Base-by-base conservation (phyloP, 108 stramenopile genomes). In the Nitzschia sp. region DNA sequence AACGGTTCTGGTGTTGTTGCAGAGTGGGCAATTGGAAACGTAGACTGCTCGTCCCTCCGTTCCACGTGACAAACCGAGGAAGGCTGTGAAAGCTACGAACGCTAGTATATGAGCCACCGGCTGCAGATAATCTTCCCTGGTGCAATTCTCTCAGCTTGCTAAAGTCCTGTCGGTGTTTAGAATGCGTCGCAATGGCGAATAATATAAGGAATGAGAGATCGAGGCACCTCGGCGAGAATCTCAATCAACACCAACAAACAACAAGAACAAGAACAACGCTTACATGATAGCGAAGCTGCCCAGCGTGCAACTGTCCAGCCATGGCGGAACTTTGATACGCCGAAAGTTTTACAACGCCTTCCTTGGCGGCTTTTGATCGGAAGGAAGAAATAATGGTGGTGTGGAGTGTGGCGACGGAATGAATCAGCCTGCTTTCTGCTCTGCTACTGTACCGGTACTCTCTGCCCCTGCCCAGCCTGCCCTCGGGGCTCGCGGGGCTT, bases 121-220 rank as follows among this genome's bases (percentile, higher is more conserved):
- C 26, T 17, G 68, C 56, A 21, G 44, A 50, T 29, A 71, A 17
- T 27, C 68, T 66, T 22, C 36, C 50, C 29, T 54, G 55, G 62
- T 78, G 74, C 27, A 85, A 68, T 74, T 87, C 86, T 53, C 85
- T 68, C 38, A 87, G 53, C 23, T 86, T 83, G 67, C 82, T 63
- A 59, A 75, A 91, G 68, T 91, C 89, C 89, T 91, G 63, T 48
- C n/a, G n/a, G n/a, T n/a, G n/a, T n/a, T n/a, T n/a, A 30, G 26
- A 58, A 41, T 41, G 38, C 6, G 38, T 41, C 13, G 38, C 13
- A 13, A 13, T 41, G 38, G 38, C 13, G 38, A n/a, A n/a, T n/a
- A n/a, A n/a, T n/a, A n/a, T n/a, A n/a, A n/a, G n/a, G n/a, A n/a
- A n/a, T n/a, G n/a, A n/a, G n/a, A n/a, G 38, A 41, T 41, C 13